phyloP scores from a whole-genome alignment of 2,329 filamentous ascomycete genomes.

The Colletotrichum sp. region DNA sequence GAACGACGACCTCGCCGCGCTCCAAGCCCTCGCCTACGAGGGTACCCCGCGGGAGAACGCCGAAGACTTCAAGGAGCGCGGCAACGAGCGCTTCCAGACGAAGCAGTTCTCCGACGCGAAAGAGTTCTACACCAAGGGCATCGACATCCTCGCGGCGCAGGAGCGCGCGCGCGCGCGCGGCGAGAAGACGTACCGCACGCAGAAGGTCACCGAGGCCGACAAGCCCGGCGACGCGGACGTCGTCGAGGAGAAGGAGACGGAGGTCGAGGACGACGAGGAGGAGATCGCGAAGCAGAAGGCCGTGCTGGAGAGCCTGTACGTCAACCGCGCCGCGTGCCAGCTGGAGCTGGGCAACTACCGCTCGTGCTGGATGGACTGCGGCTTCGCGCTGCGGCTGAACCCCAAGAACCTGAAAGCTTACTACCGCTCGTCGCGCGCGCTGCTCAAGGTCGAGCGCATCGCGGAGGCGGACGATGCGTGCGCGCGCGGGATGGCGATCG shows the following conservation, averaged over 20 bases:
- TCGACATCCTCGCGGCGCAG: slow-evolving; percentile 72
- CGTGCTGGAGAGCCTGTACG: slow-evolving; percentile 77
- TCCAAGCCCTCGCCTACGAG: slow-evolving; percentile 91
- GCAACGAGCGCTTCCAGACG: slow-evolving; percentile 84
- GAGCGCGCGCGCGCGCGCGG: slow-evolving; percentile 58
- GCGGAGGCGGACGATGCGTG: slow-evolving; percentile 83
- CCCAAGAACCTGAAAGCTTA: slow-evolving; percentile 85
- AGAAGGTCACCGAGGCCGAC: slow-evolving; percentile 18
- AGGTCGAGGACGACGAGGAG: slow-evolving; percentile 60
- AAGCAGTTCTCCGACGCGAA: slow-evolving; percentile 82
- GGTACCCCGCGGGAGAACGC: slow-evolving; percentile 86
- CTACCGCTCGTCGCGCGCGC: slow-evolving; percentile 82
- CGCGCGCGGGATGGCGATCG: slow-evolving; percentile 74
- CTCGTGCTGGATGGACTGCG: slow-evolving; percentile 85
- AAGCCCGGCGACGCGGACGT: slow-evolving; percentile 35
- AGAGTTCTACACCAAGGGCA: slow-evolving; percentile 91
- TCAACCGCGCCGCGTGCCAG: slow-evolving; percentile 90
- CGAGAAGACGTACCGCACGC: slow-evolving; percentile 23
- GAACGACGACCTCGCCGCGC: slow-evolving; percentile 83
- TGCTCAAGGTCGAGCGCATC: slow-evolving; percentile 80
- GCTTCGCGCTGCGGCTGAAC: slow-evolving; percentile 79
- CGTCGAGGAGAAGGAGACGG: slow-evolving; percentile 40
- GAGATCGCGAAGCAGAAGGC: slow-evolving; percentile 64
- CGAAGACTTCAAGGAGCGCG: slow-evolving; percentile 85
- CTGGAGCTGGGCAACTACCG: slow-evolving; percentile 89